These are phyloP conservation scores for Tricholoma bakamatsutake DNA, from an alignment of 768 basidiomycete genomes.

Conservation along the genomic window DNA sequence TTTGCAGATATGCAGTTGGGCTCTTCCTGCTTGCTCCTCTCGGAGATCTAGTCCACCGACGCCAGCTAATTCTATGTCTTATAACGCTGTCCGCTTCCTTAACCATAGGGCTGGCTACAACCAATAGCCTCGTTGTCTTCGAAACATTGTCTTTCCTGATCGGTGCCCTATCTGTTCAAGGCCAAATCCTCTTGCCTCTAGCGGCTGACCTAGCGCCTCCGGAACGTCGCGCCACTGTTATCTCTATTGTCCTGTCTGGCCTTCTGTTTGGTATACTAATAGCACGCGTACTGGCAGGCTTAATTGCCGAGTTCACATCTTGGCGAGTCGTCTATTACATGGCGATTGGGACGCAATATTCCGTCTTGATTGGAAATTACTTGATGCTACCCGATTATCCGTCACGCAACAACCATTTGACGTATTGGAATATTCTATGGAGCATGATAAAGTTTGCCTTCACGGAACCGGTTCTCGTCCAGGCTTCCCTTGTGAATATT, in stretches of 20 bases:
- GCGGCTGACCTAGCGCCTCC: conserved; percentile 82
- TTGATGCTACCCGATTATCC: conserved; percentile 76
- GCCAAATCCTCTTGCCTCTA: conserved; percentile 71
- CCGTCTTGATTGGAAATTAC: conserved; percentile 56
- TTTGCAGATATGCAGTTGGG: conserved; percentile 59
- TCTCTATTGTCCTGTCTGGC: conserved; percentile 67
- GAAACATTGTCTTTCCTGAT: conserved; percentile 66
- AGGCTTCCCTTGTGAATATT: conserved; percentile 57
- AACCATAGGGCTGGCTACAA: conserved; percentile 67
- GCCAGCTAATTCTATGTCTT: conserved; percentile 64
- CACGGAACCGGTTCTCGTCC: conserved; percentile 76
- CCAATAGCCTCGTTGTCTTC: conserved; percentile 52
- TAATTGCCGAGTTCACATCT: conserved; percentile 64
- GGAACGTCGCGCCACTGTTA: conserved; percentile 62
- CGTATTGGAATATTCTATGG: conserved; percentile 62
- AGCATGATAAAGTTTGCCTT: conserved; percentile 74
- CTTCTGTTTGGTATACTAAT: conserved; percentile 69
- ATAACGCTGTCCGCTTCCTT: conserved; percentile 48
- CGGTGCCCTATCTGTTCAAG: conserved; percentile 64
- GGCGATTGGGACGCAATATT: conserved; percentile 62
- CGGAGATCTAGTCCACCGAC: conserved; percentile 75
- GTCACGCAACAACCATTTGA: conserved; percentile 57
- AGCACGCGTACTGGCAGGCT: conserved; percentile 69
- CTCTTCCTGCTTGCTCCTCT: conserved; percentile 74
- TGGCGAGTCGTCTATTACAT: conserved; percentile 79